phyloP scores from a whole-genome alignment of 192 early-diverging fungal genomes.

The Backusella australiensis region DNA sequence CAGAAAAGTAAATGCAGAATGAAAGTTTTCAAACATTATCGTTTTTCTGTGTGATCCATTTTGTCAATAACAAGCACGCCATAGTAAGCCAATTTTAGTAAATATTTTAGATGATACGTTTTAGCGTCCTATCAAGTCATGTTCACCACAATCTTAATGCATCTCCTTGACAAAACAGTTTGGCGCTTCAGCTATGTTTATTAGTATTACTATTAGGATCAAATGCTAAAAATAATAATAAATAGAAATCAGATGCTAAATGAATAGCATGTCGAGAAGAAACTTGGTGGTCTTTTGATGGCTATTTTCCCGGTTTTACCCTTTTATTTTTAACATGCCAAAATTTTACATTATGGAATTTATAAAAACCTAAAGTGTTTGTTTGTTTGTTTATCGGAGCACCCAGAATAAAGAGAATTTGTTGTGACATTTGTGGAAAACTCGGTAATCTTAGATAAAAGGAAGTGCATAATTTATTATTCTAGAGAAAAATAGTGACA shows the following conservation, averaged over 20 bases:
- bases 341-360: background rate
- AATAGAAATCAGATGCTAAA: background rate
- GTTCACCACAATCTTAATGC: background rate
- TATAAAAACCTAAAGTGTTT: background rate
- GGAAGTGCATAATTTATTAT: too few relatives aligned
- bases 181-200: background rate
- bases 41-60: background rate
- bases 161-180: background rate
- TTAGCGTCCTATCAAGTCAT: background rate
- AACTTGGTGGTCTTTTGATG: background rate
- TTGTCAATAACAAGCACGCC: background rate
- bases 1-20: background rate
- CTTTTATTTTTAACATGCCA: background rate
- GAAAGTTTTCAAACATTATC: background rate
- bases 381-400: background rate
- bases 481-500: too few relatives aligned
- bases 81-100: background rate
- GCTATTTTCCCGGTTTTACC: background rate
- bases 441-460: background rate
- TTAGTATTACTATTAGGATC: background rate
- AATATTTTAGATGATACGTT: background rate
- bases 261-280: background rate
- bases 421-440: background rate
- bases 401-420: background rate
- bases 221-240: background rate